Conservation (phyloP, 176 grass and related monocot species). For the Olyra latifolia region DNA sequence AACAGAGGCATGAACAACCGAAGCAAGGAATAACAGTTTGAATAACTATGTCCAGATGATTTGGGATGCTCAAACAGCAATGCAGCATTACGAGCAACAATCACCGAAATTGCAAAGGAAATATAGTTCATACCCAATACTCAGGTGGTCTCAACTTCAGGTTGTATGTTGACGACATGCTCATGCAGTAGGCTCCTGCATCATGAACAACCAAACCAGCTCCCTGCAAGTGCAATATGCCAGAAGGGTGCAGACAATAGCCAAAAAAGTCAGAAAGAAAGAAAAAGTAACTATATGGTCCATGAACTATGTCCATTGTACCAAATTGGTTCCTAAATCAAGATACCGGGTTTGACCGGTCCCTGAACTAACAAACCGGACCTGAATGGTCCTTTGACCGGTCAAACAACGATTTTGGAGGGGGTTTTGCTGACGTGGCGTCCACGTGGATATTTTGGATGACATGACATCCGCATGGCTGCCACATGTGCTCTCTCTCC, state of each 20-base stretch:
- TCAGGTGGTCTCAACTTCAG: constrained; percentile 90
- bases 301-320: too few relatives aligned
- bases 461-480: too few relatives aligned
- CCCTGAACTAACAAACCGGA: too few relatives aligned
- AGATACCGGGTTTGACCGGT: too few relatives aligned
- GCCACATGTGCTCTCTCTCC: too few relatives aligned
- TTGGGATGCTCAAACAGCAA: not conserved
- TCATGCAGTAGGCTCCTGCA: constrained; percentile 97
- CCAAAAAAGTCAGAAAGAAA: not conserved
- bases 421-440: too few relatives aligned
- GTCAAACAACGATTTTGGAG: too few relatives aligned
- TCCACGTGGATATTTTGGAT: too few relatives aligned
- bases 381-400: too few relatives aligned
- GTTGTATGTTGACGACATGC: constrained; percentile 99
- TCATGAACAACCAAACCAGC: constrained; percentile 93
- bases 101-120: not conserved
- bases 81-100: not conserved
- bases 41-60: not conserved
- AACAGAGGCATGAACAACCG: not conserved
- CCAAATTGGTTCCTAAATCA: too few relatives aligned
- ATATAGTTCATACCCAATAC: constrained; percentile 67
- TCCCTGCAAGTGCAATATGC: constrained; percentile 52
- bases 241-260: not conserved
- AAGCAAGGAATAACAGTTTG: not conserved
- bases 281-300: too few relatives aligned